These are phyloP conservation scores for Themeda triandra DNA, from an alignment of 176 grass and related monocot genomes.

Conservation along the genomic window DNA sequence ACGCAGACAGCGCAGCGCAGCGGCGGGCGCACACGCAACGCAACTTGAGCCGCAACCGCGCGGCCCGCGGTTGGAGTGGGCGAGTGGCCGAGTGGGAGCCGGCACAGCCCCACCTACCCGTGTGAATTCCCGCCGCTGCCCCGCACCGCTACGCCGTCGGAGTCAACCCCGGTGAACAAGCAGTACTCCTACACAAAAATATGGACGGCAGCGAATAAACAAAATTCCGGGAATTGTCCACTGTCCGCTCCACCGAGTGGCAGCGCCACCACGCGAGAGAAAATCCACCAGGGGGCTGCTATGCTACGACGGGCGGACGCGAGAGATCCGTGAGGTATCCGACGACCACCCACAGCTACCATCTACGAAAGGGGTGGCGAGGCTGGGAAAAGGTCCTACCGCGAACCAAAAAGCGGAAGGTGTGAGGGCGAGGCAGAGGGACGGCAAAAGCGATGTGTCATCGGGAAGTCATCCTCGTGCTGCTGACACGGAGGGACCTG, in stretches of 20 bases:
- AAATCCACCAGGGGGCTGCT: background rate
- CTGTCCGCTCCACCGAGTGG: background rate
- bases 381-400: background rate
- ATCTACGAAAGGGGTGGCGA: background rate
- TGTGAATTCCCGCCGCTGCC: constrained; percentile 15
- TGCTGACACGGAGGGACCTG: constrained; percentile 42
- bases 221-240: constrained; percentile 1
- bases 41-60: background rate
- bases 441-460: constrained; percentile 38
- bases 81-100: background rate
- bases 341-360: background rate
- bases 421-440: background rate
- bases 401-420: constrained; percentile 23
- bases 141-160: background rate
- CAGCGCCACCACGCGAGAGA: background rate
- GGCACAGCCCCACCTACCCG: background rate
- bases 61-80: background rate
- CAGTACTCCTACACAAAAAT: background rate
- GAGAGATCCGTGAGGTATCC: constrained; percentile 16
- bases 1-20: background rate
- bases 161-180: constrained; percentile 19
- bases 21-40: background rate
- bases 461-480: constrained; percentile 32
- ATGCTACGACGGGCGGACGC: background rate
- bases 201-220: background rate